These are phyloP conservation scores for Dionaea muscipula DNA, from an alignment of 179 eudicot species.

Conservation along the genomic window DNA sequence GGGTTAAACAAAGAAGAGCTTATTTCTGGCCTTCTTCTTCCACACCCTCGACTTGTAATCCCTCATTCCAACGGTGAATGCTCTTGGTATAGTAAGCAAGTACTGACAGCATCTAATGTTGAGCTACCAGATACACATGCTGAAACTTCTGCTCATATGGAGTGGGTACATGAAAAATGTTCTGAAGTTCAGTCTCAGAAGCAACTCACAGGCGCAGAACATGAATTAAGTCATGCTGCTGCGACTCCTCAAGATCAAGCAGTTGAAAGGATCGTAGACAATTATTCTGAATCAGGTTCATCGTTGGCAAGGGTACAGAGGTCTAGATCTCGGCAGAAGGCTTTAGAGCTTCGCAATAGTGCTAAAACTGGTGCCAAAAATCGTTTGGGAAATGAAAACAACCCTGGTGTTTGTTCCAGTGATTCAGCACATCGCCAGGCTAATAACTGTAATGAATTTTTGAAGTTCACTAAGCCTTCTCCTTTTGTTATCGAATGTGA, in stretches of 20 bases:
- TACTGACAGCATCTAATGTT: slow-evolving; percentile 16
- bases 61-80: slow-evolving; percentile 21
- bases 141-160: slow-evolving; percentile 24
- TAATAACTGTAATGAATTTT: slow-evolving; percentile 12
- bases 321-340: slow-evolving; percentile 89
- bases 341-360: slow-evolving; percentile 65
- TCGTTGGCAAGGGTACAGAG: slow-evolving; percentile 53
- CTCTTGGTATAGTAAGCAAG: slow-evolving; percentile 24
- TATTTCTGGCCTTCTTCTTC: slow-evolving; percentile 58
- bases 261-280: slow-evolving; percentile 19
- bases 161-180: slow-evolving; percentile 25
- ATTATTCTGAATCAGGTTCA: slow-evolving; percentile 21
- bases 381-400: slow-evolving; percentile 20
- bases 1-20: slow-evolving; percentile 65
- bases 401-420: slow-evolving; percentile 15
- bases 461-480: slow-evolving; percentile 13
- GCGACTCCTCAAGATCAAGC: slow-evolving; percentile 41
- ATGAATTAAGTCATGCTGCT: slow-evolving; percentile 22
- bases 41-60: slow-evolving; percentile 29
- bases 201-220: slow-evolving; percentile 17
- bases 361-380: slow-evolving; percentile 38
- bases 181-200: slow-evolving; percentile 15
- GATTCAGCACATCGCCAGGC: slow-evolving; percentile 14
- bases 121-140: slow-evolving; percentile 18
- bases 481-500: slow-evolving; percentile 9